Evolutionary conservation across 1,284 basidiomycete species (phyloP).

Genomic region (Limonomyces culmigenus): DNA sequence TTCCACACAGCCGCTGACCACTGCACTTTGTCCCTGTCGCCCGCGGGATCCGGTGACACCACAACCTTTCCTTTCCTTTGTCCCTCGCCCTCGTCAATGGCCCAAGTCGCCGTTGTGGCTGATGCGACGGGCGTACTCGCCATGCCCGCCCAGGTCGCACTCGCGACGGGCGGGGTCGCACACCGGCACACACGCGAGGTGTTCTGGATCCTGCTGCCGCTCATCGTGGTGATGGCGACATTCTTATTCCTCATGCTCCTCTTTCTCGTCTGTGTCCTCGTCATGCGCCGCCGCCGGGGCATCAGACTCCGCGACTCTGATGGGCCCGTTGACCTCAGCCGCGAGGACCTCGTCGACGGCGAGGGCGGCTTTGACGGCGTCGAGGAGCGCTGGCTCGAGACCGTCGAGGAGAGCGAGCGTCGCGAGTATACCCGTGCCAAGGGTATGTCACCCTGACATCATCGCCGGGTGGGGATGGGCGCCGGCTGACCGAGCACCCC

Average conservation of each 20-base stretch:
- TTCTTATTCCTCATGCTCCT: constrained; percentile 84
- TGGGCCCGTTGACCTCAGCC: constrained; percentile 85
- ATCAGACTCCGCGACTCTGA: constrained; percentile 77
- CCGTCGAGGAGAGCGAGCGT: constrained; percentile 47
- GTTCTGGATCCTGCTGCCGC: constrained; percentile 58
- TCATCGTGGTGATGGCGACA: constrained; percentile 83
- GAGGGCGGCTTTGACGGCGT: constrained; percentile 87
- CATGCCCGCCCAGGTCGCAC: too few relatives aligned
- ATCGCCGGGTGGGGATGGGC: constrained; percentile 4
- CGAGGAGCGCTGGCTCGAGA: constrained; percentile 88
- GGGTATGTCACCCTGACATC: constrained; percentile 44
- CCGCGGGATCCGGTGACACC: too few relatives aligned
- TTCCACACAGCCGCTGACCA: too few relatives aligned
- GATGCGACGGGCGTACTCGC: too few relatives aligned
- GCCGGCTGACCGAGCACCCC: constrained; percentile 3
- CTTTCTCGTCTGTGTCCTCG: constrained; percentile 76
- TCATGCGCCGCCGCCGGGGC: constrained; percentile 66
- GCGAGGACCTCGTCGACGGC: constrained; percentile 77
- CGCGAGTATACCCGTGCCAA: constrained; percentile 76
- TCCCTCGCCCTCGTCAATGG: neutral
- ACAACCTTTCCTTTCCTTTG: too few relatives aligned
- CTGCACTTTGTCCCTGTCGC: too few relatives aligned
- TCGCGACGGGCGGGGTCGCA: neutral
- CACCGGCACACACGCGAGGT: neutral
- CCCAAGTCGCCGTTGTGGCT: too few relatives aligned